Percentiles rank a stretch among this genome's conserved stretches.
Evolutionary conservation across 2,329 filamentous ascomycete species (phyloP).

Genomic region (Dothideomycetes sp.): DNA sequence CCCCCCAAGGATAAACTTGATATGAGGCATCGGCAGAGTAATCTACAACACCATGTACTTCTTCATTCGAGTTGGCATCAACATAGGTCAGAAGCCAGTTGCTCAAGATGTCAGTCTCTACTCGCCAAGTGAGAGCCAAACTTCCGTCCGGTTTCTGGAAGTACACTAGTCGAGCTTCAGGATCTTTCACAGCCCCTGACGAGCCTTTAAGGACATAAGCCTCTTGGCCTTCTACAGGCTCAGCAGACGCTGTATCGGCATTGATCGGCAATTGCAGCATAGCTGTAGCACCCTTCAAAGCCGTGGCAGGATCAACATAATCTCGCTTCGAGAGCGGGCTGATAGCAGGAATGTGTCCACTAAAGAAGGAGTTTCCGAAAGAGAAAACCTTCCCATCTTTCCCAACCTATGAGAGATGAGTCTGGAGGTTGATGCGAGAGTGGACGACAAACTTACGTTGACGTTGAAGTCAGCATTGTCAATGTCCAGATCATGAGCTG

Average conservation of each 20-base stretch:
- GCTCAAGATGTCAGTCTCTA: slow-evolving; percentile 46
- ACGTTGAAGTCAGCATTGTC: slow-evolving; percentile 52
- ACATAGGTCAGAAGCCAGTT: slow-evolving; percentile 52
- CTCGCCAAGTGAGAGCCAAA: slow-evolving; percentile 43
- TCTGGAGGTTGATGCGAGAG: background rate
- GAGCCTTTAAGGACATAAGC: slow-evolving; percentile 37
- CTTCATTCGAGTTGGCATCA: slow-evolving; percentile 36
- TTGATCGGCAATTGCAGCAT: too few relatives aligned
- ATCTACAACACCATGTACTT: too few relatives aligned
- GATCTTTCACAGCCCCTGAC: slow-evolving; percentile 39
- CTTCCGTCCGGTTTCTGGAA: slow-evolving; percentile 36
- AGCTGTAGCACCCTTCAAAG: too few relatives aligned
- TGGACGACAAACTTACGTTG: slow-evolving; percentile 35
- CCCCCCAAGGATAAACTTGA: slow-evolving; percentile 40
- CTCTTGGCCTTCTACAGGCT: slow-evolving; percentile 25
- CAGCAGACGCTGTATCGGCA: too few relatives aligned
- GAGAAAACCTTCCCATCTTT: slow-evolving; percentile 46
- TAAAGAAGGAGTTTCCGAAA: slow-evolving; percentile 41
- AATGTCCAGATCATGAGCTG: slow-evolving; percentile 45
- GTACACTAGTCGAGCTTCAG: slow-evolving; percentile 46
- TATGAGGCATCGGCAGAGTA: slow-evolving; percentile 47
- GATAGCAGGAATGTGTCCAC: slow-evolving; percentile 31
- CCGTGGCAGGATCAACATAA: too few relatives aligned
- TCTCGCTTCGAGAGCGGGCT: too few relatives aligned
- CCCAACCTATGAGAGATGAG: slow-evolving; percentile 28